Evolutionary conservation across 164 flowering plant species (phyloP), one percentile per base, ranked within the genome.

Genomic region (Magnolia changhungtana): DNA sequence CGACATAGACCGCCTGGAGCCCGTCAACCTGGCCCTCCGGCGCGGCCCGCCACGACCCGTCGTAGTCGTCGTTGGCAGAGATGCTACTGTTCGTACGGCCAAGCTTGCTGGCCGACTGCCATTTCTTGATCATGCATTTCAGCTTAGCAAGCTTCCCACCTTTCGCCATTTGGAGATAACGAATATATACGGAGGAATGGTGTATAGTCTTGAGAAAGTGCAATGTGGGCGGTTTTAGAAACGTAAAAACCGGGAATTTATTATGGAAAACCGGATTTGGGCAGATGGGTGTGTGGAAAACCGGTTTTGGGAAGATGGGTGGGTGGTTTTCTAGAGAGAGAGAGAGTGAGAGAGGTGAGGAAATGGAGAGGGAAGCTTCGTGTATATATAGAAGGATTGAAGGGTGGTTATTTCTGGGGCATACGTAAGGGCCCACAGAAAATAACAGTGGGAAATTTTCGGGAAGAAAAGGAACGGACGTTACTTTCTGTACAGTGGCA

Each of bases 1-100:
- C 98, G 7, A 93, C 98, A 80, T 87, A 87, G 1, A 87, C 88
- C 9, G 86, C 72, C 50, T 77, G 85, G 52, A 82, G 79, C 3
- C 76, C 75, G 19, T 24, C 55, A 0, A 3, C 64, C 9, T 64
- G 61, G 7, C 9, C 69, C 13, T n/a, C 37, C 3, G 16, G 2
- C 70, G 19, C 24, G 50, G 37, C 7, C 31, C 76, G 23, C 24
- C 66, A 31, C 8, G 24, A 2, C 75, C 58, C 61, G 16, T 72
- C 79, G 16, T 69, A 76, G 73, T 69, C 49, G 5, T 81, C 73
- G 27, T 59, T 73, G 0, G 82, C 78, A 2, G 81, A 74, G 2
- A 78, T 72, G 37, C 73, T 55, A 37, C 81, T 71, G 63, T 72
- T 27, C 29, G 84, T 18, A 27, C 80, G 78, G 45, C 79, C 72